Evolutionary conservation across 768 basidiomycete species (phyloP).

Genomic region (Leccinum truebloodii): DNA sequence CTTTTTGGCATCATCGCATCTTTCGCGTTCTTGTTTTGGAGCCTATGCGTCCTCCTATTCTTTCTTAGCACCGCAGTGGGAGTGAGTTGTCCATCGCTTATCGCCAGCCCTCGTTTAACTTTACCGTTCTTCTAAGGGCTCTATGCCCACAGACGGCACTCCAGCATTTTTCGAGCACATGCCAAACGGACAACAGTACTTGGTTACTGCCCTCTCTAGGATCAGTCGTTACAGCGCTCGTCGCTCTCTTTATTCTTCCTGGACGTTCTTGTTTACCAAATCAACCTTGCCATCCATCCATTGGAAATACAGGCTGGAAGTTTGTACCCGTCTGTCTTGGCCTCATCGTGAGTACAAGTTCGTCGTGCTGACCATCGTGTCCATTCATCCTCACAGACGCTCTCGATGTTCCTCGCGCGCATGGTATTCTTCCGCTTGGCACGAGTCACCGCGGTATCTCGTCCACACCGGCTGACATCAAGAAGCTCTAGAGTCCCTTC

Average conservation of each 20-base stretch:
- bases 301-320: constrained; percentile 86
- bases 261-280: constrained; percentile 59
- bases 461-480: no score
- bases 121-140: constrained; percentile 54
- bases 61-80: constrained; percentile 92
- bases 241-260: constrained; percentile 81
- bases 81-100: constrained; percentile 45
- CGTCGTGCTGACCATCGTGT: constrained; percentile 3
- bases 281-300: constrained; percentile 61
- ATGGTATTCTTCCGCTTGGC: constrained; percentile 43
- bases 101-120: not conserved
- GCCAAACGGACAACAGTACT: constrained; percentile 87
- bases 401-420: constrained; percentile 83
- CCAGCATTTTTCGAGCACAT: constrained; percentile 83
- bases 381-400: constrained; percentile 54
- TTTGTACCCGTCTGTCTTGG: constrained; percentile 77
- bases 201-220: constrained; percentile 87
- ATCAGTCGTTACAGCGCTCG: constrained; percentile 79
- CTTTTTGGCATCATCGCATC: constrained; percentile 84
- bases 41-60: constrained; percentile 79
- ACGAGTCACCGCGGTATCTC: no score
- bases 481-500: no score
- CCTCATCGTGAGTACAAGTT: constrained; percentile 66
- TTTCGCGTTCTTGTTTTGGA: constrained; percentile 64
- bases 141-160: constrained; percentile 97